Conservation (phyloP, 495 filamentous ascomycete species). For the Aspergillus saccharolyticus region DNA sequence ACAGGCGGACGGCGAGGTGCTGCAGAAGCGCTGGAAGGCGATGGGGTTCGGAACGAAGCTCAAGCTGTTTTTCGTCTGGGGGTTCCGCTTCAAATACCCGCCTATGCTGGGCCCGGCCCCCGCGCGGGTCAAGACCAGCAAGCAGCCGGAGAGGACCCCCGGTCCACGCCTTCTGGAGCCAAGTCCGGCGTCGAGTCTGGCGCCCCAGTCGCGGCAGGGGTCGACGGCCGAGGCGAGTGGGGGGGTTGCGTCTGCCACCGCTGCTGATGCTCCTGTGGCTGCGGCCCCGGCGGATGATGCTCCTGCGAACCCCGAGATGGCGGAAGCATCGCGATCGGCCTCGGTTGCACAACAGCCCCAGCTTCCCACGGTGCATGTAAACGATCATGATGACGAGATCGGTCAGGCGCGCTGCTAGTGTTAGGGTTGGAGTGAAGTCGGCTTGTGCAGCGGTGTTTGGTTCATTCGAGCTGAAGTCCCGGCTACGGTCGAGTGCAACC, state of each 20-base stretch:
- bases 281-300: no score
- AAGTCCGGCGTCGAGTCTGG: slow-evolving; percentile 2
- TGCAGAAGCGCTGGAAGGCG: slow-evolving; percentile 40
- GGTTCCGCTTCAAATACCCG: slow-evolving; percentile 47
- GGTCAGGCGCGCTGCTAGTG: neutral
- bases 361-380: neutral
- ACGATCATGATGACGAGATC: neutral
- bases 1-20: slow-evolving; percentile 33
- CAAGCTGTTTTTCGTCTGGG: slow-evolving; percentile 45
- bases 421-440: neutral
- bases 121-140: slow-evolving; percentile 22
- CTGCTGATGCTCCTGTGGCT: no score
- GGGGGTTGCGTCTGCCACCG: neutral
- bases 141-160: slow-evolving; percentile 22
- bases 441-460: no score
- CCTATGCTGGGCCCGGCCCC: slow-evolving; percentile 31
- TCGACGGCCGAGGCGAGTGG: neutral
- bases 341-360: neutral
- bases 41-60: slow-evolving; percentile 34
- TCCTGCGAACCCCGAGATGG: neutral
- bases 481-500: no score
- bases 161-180: slow-evolving; percentile 17
- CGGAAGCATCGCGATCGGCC: neutral
- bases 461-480: no score
- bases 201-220: neutral